Percentiles rank a stretch among this genome's conserved stretches.
Conservation (phyloP, 768 basidiomycete species). For the Paxillus rubicundulus region DNA sequence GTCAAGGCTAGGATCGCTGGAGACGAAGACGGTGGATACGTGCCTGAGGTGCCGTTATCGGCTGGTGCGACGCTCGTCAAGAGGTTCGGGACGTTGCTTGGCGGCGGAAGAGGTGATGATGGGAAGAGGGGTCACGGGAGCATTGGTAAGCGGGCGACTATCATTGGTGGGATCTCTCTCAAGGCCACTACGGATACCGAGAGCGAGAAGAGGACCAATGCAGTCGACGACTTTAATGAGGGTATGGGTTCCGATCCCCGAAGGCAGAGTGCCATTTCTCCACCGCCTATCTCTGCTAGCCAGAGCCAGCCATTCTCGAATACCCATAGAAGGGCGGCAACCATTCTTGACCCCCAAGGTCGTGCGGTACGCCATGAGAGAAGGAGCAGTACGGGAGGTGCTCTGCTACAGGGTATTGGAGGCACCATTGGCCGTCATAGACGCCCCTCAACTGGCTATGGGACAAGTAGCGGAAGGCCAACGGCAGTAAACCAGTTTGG, state of each 20-base stretch:
- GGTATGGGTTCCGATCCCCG: slow-evolving; percentile 21
- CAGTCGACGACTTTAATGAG: slow-evolving; percentile 17
- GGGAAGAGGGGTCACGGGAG: slow-evolving; percentile 39
- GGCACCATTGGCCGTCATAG: slow-evolving; percentile 68
- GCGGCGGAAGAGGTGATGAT: slow-evolving; percentile 44
- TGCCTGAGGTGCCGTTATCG: slow-evolving; percentile 38
- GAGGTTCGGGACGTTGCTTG: slow-evolving; percentile 70
- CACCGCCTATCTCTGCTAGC: slow-evolving; percentile 38
- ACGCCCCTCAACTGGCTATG: slow-evolving; percentile 68
- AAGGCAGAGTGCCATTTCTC: slow-evolving; percentile 23
- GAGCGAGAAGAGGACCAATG: slow-evolving; percentile 30
- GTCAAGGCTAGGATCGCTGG: slow-evolving; percentile 32
- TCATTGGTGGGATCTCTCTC: slow-evolving; percentile 43
- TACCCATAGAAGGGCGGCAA: slow-evolving; percentile 72
- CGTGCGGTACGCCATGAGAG: slow-evolving; percentile 65
- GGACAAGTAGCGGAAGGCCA: slow-evolving; percentile 28
- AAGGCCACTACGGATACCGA: slow-evolving; percentile 38
- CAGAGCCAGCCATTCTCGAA: slow-evolving; percentile 57
- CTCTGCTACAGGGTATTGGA: slow-evolving; percentile 43
- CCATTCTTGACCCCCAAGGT: slow-evolving; percentile 68
- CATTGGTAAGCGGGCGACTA: slow-evolving; percentile 48
- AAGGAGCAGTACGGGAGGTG: slow-evolving; percentile 74
- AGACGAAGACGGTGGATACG: slow-evolving; percentile 22
- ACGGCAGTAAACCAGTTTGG: slow-evolving; percentile 48
- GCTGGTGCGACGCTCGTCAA: slow-evolving; percentile 72